These are phyloP conservation scores for Lactarius akahatsu DNA, from an alignment of 768 basidiomycete species.

Conservation along the genomic window DNA sequence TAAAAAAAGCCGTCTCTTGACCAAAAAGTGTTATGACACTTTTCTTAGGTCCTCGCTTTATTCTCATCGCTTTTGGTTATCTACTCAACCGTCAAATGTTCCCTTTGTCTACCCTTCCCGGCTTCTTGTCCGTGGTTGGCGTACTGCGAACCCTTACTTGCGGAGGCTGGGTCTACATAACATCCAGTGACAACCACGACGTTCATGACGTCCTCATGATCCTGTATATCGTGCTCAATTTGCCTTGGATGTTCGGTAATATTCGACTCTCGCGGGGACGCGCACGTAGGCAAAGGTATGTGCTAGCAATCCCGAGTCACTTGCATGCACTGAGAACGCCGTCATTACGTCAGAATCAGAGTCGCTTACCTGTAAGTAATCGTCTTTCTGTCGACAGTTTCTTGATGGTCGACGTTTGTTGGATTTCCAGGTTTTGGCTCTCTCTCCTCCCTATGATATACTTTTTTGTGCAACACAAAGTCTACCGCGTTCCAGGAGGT, in stretches of 20 bases:
- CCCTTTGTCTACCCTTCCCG: constrained; percentile 40
- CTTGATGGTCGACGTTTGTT: neutral
- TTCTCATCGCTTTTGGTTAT: constrained; percentile 62
- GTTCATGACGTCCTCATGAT: constrained; percentile 89
- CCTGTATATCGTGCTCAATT: constrained; percentile 74
- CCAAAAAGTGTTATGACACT: neutral
- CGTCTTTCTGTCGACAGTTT: neutral
- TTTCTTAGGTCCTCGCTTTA: constrained; percentile 59
- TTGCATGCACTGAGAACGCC: neutral
- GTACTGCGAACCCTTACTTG: constrained; percentile 75
- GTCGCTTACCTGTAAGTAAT: constrained; percentile 51
- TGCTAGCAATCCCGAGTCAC: neutral
- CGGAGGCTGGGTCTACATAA: constrained; percentile 92
- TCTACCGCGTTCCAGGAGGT: constrained; percentile 78
- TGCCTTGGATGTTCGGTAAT: constrained; percentile 84
- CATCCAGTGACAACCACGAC: constrained; percentile 80
- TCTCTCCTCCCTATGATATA: constrained; percentile 73
- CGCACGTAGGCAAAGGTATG: constrained; percentile 54
- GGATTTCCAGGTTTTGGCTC: constrained; percentile 61
- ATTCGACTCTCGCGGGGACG: constrained; percentile 55
- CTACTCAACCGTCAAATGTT: constrained; percentile 50
- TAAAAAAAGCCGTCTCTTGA: constrained; percentile 4
- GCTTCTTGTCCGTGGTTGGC: constrained; percentile 58
- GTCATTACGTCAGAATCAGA: constrained; percentile 42
- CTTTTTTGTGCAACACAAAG: constrained; percentile 85